Percentiles rank a stretch among this genome's conserved stretches.
Evolutionary conservation across 23 red algal genomes (phyloP).

Genomic region (Gracilaria domingensis): DNA sequence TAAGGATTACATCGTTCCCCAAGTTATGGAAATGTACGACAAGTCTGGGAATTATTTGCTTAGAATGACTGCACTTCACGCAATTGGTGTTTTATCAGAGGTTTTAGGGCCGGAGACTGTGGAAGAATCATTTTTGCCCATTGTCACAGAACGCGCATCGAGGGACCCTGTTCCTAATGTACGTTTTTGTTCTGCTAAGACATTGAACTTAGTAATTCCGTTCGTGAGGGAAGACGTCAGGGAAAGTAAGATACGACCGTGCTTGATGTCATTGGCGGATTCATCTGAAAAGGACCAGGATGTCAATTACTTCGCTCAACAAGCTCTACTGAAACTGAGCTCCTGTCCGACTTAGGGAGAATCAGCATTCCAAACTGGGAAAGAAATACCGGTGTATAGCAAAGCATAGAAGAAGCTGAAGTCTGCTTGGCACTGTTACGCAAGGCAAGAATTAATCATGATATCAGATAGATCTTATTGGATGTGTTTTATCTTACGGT

Average conservation of each 20-base stretch:
- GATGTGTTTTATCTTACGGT: constrained; percentile 31
- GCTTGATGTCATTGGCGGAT: constrained; percentile 67
- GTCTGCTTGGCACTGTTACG: constrained; percentile 6
- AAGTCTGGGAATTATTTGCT: constrained; percentile 89
- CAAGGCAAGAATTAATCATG: neutral
- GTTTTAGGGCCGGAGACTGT: constrained; percentile 73
- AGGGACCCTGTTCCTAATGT: constrained; percentile 96
- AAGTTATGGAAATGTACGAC: constrained; percentile 79
- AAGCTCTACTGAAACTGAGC: constrained; percentile 77
- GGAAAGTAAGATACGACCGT: constrained; percentile 76
- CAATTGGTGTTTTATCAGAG: constrained; percentile 83
- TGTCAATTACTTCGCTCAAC: constrained; percentile 89
- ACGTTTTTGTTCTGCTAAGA: constrained; percentile 95
- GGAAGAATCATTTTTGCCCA: constrained; percentile 87
- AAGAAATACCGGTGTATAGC: constrained; percentile 13
- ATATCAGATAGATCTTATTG: constrained; percentile 1
- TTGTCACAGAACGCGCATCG: constrained; percentile 84
- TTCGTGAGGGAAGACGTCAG: constrained; percentile 78
- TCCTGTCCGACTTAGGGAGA: constrained; percentile 40
- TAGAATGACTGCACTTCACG: constrained; percentile 93
- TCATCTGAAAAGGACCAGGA: constrained; percentile 84
- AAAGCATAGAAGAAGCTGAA: constrained; percentile 2
- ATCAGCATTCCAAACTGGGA: neutral
- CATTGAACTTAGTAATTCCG: constrained; percentile 71
- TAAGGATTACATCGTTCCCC: constrained; percentile 83